Conservation (phyloP, 2,329 filamentous ascomycete species). For the Alternaria gaisen region DNA sequence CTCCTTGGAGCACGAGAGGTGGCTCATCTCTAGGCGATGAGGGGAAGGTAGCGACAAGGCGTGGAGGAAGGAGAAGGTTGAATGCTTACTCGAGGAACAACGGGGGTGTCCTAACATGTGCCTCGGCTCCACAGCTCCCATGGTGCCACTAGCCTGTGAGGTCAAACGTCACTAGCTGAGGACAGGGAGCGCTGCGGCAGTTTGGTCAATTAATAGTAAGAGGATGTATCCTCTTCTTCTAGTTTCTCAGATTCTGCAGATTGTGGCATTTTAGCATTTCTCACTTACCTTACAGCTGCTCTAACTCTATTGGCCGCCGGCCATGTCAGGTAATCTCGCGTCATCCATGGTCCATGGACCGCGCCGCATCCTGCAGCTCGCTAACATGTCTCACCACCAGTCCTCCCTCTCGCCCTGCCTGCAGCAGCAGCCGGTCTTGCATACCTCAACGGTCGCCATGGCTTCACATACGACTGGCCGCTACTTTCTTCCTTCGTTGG, state of each 20-base stretch:
- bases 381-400: conserved; percentile 21
- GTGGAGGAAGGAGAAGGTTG: not conserved
- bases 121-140: conserved; percentile 21
- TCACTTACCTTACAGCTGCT: not conserved
- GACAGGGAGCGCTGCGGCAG: conserved; percentile 1
- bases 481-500: conserved; percentile 66
- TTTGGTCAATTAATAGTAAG: not conserved
- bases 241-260: not conserved
- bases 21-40: conserved; percentile 7
- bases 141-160: conserved; percentile 8
- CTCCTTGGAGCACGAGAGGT: not conserved
- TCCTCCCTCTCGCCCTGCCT: conserved; percentile 40
- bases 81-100: not conserved
- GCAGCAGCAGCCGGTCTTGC: conserved; percentile 57
- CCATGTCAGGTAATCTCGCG: conserved; percentile 14
- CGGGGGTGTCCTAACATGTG: conserved; percentile 7
- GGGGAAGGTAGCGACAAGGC: conserved; percentile 7
- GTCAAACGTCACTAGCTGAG: conserved; percentile 11
- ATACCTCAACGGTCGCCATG: conserved; percentile 74
- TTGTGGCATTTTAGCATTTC: not conserved
- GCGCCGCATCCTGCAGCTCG: not conserved
- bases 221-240: not conserved
- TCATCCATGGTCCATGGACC: not conserved
- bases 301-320: not conserved
- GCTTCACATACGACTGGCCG: conserved; percentile 67